Conservation (phyloP, 2,329 filamentous ascomycete genomes). For the Calonectria pseudoreteaudii region DNA sequence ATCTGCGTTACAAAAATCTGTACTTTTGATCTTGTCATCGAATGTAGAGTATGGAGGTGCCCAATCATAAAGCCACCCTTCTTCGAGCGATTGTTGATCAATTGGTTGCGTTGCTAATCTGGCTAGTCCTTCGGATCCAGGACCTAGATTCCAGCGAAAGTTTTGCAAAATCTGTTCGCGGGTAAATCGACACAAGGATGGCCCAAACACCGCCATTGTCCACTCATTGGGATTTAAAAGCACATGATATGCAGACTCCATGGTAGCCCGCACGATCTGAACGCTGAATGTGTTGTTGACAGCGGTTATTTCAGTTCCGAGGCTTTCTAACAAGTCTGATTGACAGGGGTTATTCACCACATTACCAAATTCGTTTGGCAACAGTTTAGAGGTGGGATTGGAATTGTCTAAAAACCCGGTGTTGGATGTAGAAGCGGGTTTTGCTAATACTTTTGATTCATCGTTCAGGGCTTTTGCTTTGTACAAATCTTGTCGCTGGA, state of each 20-base stretch:
- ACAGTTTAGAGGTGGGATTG: neutral
- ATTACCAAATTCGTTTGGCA: neutral
- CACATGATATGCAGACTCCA: neutral
- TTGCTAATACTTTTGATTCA: too few relatives aligned
- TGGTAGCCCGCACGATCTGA: neutral
- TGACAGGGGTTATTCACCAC: too few relatives aligned
- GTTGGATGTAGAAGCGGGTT: too few relatives aligned
- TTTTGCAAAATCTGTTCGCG: neutral
- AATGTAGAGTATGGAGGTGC: neutral
- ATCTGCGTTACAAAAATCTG: neutral
- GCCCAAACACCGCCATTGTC: neutral
- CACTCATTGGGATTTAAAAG: neutral
- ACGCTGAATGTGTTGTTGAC: neutral
- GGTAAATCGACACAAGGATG: neutral
- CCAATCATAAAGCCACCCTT: neutral
- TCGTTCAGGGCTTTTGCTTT: too few relatives aligned
- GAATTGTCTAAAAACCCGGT: too few relatives aligned
- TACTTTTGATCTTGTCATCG: too few relatives aligned
- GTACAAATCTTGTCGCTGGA: too few relatives aligned
- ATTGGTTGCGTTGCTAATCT: neutral
- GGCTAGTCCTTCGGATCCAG: neutral
- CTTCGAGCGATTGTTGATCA: neutral
- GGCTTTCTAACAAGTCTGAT: too few relatives aligned
- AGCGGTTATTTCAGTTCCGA: neutral
- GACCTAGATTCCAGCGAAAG: neutral